Base-by-base conservation (phyloP, 805 yeast species). In the Candida chilensis region DNA sequence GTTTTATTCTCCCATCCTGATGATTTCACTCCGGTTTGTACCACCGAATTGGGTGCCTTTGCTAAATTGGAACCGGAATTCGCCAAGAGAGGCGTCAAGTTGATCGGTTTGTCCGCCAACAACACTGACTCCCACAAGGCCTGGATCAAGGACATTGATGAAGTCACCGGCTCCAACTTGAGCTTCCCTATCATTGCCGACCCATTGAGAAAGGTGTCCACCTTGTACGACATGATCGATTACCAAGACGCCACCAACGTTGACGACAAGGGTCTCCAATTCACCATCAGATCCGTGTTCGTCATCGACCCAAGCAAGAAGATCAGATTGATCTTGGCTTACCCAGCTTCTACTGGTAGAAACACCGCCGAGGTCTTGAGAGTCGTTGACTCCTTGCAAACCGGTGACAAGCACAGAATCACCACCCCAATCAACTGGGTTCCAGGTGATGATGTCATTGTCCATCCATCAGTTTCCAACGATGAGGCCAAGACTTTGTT, bases 21-120 rank as follows among this genome's bases (percentile, higher is more conserved):
- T 40, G 86, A 78, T 50, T 78, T 74, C 63, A 79, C 87, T 14
- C 87, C 87, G 20, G 83, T 79, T 28, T 79, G 87, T 52, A 79
- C 86, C 39, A 79, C 87, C 30, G 87, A 79, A 53, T 62, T 79
- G 36, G 86, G 86, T 38, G 86, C 85, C 5, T 78, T 79, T 46
- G 78, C 85, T 39, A 70, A 73, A 47, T 60, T 79, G 47, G 74
- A 77, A 48, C 80, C 81, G 10, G 85, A 78, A 50, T 79, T 79
- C 47, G 63, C 62, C 42, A 67, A 71, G 50, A 65, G 85, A 50
- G 70, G 71, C 33, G 78, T 77, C 32, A 76, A 77, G 46, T 61
- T 79, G 47, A 68, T 79, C 47, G 86, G 85, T 22, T 60, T 79
- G 36, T 74, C 82, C 19, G 78, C 82, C 33, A 78, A 79, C 51